phyloP scores from a whole-genome alignment of 805 yeast genomes.

The Scheffersomyces ergatensis region DNA sequence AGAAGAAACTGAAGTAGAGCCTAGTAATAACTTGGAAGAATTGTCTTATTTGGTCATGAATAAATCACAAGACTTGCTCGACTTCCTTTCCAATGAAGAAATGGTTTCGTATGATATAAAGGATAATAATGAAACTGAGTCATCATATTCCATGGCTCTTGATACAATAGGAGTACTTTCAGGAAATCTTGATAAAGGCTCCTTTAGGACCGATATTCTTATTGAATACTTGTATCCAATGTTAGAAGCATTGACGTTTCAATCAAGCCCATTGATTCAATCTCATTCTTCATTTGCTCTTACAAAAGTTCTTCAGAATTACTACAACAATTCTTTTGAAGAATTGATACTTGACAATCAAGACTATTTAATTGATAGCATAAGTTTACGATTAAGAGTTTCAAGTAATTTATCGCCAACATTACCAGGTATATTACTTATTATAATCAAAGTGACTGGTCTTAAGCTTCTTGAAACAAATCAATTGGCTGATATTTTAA shows the following conservation, averaged over 20 bases:
- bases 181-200: constrained; percentile 17
- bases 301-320: constrained; percentile 44
- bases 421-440: constrained; percentile 65
- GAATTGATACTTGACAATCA: constrained; percentile 61
- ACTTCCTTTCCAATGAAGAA: constrained; percentile 8
- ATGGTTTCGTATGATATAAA: not conserved
- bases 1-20: not conserved
- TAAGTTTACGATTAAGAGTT: constrained; percentile 68
- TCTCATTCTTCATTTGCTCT: constrained; percentile 57
- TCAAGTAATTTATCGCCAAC: constrained; percentile 69
- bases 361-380: constrained; percentile 77
- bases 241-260: constrained; percentile 65
- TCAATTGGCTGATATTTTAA: constrained; percentile 70
- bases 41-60: constrained; percentile 26
- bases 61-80: constrained; percentile 42
- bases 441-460: constrained; percentile 72
- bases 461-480: constrained; percentile 49
- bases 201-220: constrained; percentile 49
- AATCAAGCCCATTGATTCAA: constrained; percentile 41
- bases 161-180: constrained; percentile 40
- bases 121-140: constrained; percentile 14
- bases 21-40: constrained; percentile 16
- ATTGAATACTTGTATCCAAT: constrained; percentile 73
- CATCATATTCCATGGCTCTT: constrained; percentile 39
- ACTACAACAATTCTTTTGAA: constrained; percentile 52